Evolutionary conservation across 2,329 filamentous ascomycete species (phyloP), one percentile per base, ranked within the genome.

Genomic region (Sporothrix humicola): DNA sequence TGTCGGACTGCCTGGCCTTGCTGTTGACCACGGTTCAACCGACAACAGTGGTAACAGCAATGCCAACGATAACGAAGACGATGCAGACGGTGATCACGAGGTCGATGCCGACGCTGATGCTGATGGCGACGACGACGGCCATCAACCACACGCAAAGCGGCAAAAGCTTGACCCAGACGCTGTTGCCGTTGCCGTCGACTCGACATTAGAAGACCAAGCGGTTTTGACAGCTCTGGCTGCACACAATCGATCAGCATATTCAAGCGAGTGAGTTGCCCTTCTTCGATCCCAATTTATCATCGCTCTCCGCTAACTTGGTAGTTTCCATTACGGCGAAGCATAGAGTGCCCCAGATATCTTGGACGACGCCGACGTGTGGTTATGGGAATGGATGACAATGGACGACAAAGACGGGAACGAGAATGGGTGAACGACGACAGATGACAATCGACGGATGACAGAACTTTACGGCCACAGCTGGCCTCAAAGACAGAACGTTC

Each of bases 141-240:
- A 82, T 17, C 77, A 78, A 5, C 31, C 31, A 37, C 31, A 37
- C 31, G 78, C 81, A 3, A 87, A 86, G 75, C 82, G 85, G 10
- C 82, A 78, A 54, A 81, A 82, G 46, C 75, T 86, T 5, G 81
- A 82, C 4, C 20, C 61, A 6, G 20, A 66, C 12, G 42, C 61
- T 15, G 79, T 80, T 3, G 78, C 42, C 5, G 20, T 48, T 12
- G 20, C 61, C 13, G 79, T 80, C 3, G 79, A 77, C 12, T 80
- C 82, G 15, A 81, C 82, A 0, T 77, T 86, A 15, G 84, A 86
- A 42, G 85, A 87, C 73, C 85, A 86, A 73, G 84, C 84, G 5
- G 83, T 87, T 13, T 75, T 87, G 74, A 79, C 76, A 59, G 85
- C 84, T 8, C 77, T 87, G 58, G 83, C 85, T 20, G 83, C 82